These are phyloP conservation scores for Blastobotrys peoriensis DNA, from an alignment of 805 yeast genomes.

Conservation along the genomic window DNA sequence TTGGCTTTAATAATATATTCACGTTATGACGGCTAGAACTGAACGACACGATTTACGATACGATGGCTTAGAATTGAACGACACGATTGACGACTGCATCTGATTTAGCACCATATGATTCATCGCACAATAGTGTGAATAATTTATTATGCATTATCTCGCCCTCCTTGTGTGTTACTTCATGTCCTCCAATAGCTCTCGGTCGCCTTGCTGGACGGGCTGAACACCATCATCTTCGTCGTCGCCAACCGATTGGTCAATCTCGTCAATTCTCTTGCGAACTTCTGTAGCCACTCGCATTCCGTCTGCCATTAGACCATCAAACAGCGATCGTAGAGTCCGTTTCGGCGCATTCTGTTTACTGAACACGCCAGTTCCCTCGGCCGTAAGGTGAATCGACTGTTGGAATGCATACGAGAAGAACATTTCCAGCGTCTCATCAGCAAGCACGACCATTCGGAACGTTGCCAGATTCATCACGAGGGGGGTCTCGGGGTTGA, in stretches of 20 bases:
- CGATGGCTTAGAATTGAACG: too few species aligned
- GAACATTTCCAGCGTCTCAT: constrained; percentile 83
- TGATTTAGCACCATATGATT: too few species aligned
- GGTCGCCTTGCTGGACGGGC: constrained; percentile 28
- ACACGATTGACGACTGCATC: too few species aligned
- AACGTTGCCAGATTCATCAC: constrained; percentile 77
- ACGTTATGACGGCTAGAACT: too few species aligned
- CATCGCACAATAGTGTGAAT: too few species aligned
- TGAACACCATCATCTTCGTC: constrained; percentile 27
- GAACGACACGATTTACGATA: too few species aligned
- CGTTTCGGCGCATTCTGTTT: neutral
- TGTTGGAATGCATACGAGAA: constrained; percentile 62
- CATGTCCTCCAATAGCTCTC: constrained; percentile 28
- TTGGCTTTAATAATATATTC: too few species aligned
- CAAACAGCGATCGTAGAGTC: constrained; percentile 74
- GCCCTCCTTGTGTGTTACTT: too few species aligned
- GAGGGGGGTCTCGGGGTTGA: constrained; percentile 74
- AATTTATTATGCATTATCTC: too few species aligned
- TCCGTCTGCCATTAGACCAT: constrained; percentile 88
- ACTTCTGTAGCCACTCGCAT: constrained; percentile 86
- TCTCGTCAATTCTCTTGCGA: constrained; percentile 71
- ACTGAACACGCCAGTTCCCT: constrained; percentile 34
- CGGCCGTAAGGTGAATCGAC: constrained; percentile 52
- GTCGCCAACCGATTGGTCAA: constrained; percentile 24
- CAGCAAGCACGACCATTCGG: constrained; percentile 90